Evolutionary conservation across 2,329 filamentous ascomycete genomes (phyloP), one percentile per base, ranked within the genome.

Genomic region (Chrysoporthe austroafricana): DNA sequence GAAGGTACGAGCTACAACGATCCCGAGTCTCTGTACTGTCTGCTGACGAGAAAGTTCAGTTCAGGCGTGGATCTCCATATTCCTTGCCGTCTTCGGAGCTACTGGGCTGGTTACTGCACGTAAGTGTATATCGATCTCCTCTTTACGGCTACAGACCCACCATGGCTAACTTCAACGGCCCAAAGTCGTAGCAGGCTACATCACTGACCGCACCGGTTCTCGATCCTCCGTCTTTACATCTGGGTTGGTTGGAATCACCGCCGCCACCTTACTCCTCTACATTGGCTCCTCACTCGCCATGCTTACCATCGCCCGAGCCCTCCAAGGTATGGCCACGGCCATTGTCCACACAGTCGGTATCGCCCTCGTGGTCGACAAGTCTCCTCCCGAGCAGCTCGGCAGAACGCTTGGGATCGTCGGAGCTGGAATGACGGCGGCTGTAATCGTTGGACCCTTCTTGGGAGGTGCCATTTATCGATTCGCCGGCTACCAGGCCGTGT

Each of bases 281-380:
- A 14, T 62, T 13, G 67, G 64, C 36, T 16, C 54, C n/a, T 63
- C 64, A 16, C 59, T 69, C 56, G 60, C 58, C 5, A 66, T 69
- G 43, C 66, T 61, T 26, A 66, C 60, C 44, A 21, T 66, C 52
- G 67, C 64, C 7, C 56, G 67, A 16, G 50, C 66, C 18, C 62
- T 66, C 3, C 58, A 63, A 26, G 67, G 67, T n/a, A 18, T 69
- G 36, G 62, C 67, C 21, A 56, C 60, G 4, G 64, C 67, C 18
- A 48, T 69, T 18, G 66, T 66, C 2, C 66, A 61, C 48, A 67
- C 67, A 11, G 67, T 67, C 3, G 64, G 67, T 18, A 60, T 69
- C 11, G 64, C 67, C 39, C 67, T 69, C 21, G 58, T 69, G 21
- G 64, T 69, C 14, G 67, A 69, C 52, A 69, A 65, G 43, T 61